Evolutionary conservation across 306 rosid species (phyloP), one percentile per base, ranked within the genome.

Genomic region (Lathyrus sativus): DNA sequence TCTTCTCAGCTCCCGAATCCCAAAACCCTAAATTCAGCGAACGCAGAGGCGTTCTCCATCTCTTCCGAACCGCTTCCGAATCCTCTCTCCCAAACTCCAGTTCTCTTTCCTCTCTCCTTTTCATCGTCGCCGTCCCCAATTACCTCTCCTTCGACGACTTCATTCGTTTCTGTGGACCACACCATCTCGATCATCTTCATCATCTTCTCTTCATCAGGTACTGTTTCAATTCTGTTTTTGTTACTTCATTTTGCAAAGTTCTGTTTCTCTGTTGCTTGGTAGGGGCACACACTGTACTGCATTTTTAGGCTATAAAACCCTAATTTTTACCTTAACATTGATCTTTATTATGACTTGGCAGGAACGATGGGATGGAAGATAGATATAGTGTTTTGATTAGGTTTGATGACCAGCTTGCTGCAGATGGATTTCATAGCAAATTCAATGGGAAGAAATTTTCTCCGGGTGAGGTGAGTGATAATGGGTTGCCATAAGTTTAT

Each of bases 281-380:
- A 15, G 26, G 15, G 54, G 24, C 54, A 1, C 8, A 33, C 38
- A 5, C 8, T 33, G 8, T 6, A 45, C 10, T 15, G 24, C 10
- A 18, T 50, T 50, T 50, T 50, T 18, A 9, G 0, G 28, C 15
- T 10, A 24, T 37, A 24, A 55, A 55, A 55, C 62, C 38, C 39
- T 28, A 55, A 28, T 55, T 4, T 15, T 1, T 48, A 48, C 7
- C 10, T 48, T 46, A 46, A 6, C 2, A 7, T 15, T n/a, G 22
- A 15, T 14, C 1, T 11, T 50, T 2, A 9, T 59, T 51, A 51
- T 28, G 14, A 48, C 56, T 80, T 43, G 43, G 55, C 67, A 92
- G 97, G 81, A 93, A 88, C 11, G 97, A 90, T 68, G 99, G 85
- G 11, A 80, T 80, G 80, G 97, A 93, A 65, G 99, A 93, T 82